Conservation (phyloP, 345 rosid species). For the Eucalyptus tenuipes region DNA sequence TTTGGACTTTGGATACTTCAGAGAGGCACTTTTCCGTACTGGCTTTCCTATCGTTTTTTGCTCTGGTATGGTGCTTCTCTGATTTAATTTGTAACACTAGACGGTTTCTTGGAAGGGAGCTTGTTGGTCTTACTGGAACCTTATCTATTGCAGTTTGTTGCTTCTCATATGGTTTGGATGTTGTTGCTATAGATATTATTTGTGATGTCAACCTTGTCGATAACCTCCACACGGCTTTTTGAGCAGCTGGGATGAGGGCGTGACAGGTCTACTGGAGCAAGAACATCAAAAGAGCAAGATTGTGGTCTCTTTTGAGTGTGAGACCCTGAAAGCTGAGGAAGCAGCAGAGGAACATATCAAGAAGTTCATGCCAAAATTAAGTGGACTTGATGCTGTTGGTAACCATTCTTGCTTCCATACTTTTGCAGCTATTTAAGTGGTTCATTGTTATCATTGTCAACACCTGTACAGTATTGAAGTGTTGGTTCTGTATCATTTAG, state of each 20-base stretch:
- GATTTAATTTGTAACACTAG: not conserved
- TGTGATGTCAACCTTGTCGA: not conserved
- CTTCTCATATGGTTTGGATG: not conserved
- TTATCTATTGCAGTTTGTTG: not conserved
- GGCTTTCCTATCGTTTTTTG: not conserved
- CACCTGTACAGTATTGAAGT: not conserved
- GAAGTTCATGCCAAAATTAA: conserved; percentile 80
- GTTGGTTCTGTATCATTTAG: not conserved
- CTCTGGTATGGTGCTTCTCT: not conserved
- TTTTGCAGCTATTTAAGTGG: not conserved
- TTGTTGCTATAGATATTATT: not conserved
- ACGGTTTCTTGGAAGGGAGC: not conserved
- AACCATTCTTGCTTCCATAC: not conserved
- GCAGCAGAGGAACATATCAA: conserved; percentile 86
- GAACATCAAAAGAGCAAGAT: conserved; percentile 55
- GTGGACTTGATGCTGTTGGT: conserved; percentile 84
- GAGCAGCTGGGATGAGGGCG: conserved; percentile 73
- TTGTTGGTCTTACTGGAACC: not conserved
- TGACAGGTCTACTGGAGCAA: conserved; percentile 58
- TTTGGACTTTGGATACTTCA: not conserved
- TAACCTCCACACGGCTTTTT: not conserved
- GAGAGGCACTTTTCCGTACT: not conserved
- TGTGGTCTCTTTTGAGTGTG: conserved; percentile 62
- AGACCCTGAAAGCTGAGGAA: conserved; percentile 81
- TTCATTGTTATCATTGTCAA: not conserved